phyloP scores from a whole-genome alignment of 1,284 basidiomycete genomes.

The Ustilago bromivora region DNA sequence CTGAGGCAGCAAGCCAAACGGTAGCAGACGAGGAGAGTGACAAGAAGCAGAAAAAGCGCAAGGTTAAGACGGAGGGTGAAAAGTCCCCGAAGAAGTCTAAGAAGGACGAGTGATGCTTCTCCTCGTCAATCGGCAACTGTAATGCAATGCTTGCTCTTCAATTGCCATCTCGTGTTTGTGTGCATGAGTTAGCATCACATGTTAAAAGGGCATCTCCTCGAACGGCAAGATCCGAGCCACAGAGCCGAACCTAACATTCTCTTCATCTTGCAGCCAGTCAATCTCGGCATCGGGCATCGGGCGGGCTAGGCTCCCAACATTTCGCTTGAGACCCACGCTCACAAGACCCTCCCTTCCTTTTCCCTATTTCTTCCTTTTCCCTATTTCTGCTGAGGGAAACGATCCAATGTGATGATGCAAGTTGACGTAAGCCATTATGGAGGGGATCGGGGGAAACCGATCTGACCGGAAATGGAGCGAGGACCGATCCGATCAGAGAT shows the following conservation, averaged over 20 bases:
- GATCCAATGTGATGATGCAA: too few species aligned
- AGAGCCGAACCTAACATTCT: neutral
- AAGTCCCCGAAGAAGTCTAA: conserved; percentile 45
- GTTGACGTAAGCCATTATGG: too few species aligned
- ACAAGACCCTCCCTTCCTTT: neutral
- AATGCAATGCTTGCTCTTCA: neutral
- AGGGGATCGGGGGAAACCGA: too few species aligned
- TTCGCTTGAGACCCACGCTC: neutral
- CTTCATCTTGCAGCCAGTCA: too few species aligned
- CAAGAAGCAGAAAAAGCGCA: conserved; percentile 47
- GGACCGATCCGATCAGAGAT: too few species aligned
- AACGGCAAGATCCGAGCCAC: neutral
- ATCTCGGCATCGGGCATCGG: conserved; percentile 17
- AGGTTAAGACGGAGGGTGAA: conserved; percentile 35
- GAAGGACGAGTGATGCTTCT: conserved; percentile 24
- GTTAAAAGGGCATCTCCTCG: too few species aligned
- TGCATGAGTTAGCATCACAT: neutral
- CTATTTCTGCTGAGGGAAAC: neutral
- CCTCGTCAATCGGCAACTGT: neutral
- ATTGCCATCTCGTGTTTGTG: neutral
- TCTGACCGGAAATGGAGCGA: too few species aligned
- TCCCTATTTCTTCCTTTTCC: neutral
- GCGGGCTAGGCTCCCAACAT: conserved; percentile 8
- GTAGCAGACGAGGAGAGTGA: conserved; percentile 7
- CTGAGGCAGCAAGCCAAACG: conserved; percentile 15